These are phyloP conservation scores for Alternaria solani DNA, from an alignment of 2,329 filamentous ascomycete species.

Conservation along the genomic window DNA sequence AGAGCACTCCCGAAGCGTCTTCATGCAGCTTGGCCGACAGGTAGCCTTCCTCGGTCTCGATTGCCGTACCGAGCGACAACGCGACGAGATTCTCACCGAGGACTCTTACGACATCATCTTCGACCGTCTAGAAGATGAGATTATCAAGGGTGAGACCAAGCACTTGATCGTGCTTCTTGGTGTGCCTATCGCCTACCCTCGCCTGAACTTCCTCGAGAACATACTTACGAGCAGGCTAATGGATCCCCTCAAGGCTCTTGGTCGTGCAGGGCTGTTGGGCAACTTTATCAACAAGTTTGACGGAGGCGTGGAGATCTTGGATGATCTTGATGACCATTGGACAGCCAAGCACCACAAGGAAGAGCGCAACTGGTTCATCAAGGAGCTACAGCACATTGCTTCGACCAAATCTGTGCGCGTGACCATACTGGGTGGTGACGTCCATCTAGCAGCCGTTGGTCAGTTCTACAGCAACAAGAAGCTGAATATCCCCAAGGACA, in stretches of 20 bases:
- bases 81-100: slow-evolving; percentile 79
- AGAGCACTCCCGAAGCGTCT: slow-evolving; percentile 83
- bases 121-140: slow-evolving; percentile 81
- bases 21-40: slow-evolving; percentile 80
- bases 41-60: slow-evolving; percentile 87
- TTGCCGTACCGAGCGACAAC: slow-evolving; percentile 87
- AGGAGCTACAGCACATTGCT: slow-evolving; percentile 91
- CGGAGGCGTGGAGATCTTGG: slow-evolving; percentile 87
- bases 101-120: slow-evolving; percentile 88
- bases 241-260: slow-evolving; percentile 88
- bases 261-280: slow-evolving; percentile 81
- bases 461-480: slow-evolving; percentile 95
- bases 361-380: slow-evolving; percentile 85
- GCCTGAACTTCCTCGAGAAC: slow-evolving; percentile 67
- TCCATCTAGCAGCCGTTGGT: slow-evolving; percentile 89
- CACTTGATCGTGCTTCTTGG: slow-evolving; percentile 89
- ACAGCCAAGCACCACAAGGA: slow-evolving; percentile 93
- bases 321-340: slow-evolving; percentile 97
- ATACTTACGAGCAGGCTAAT: slow-evolving; percentile 82
- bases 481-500: slow-evolving; percentile 76
- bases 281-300: slow-evolving; percentile 87
- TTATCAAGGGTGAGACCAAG: slow-evolving; percentile 83
- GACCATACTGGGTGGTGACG: slow-evolving; percentile 92
- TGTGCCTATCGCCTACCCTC: slow-evolving; percentile 64
- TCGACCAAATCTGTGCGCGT: slow-evolving; percentile 91